These are phyloP conservation scores for Ophiostoma sp. DNA, from an alignment of 2,329 filamentous ascomycete genomes.

Conservation along the genomic window DNA sequence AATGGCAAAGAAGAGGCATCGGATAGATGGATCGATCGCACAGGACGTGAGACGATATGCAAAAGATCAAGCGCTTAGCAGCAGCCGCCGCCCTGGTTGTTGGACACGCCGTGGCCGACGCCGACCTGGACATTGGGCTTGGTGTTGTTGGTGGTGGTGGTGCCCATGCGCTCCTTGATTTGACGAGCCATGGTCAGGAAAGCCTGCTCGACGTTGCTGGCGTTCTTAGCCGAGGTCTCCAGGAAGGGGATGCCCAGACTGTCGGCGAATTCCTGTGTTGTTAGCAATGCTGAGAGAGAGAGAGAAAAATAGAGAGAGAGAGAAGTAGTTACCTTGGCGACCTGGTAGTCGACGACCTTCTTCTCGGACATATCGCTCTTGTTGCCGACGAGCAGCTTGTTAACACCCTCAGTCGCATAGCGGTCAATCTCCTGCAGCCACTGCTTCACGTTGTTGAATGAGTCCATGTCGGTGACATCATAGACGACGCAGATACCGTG, in stretches of 20 bases:
- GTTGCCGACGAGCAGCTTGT: slow-evolving; percentile 99
- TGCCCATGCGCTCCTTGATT: slow-evolving; percentile 99
- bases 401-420: slow-evolving; percentile 97
- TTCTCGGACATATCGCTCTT: slow-evolving; percentile 99
- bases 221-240: slow-evolving; percentile 99
- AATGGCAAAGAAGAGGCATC: too few relatives aligned
- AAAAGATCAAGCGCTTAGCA: slow-evolving; percentile 29
- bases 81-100: slow-evolving; percentile 35
- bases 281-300: too few relatives aligned
- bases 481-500: slow-evolving; percentile 99
- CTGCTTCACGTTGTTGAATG: slow-evolving; percentile 99
- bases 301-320: too few relatives aligned
- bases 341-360: slow-evolving; percentile 99
- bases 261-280: slow-evolving; percentile 74
- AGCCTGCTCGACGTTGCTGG: slow-evolving; percentile 98
- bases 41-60: neutral
- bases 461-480: slow-evolving; percentile 99
- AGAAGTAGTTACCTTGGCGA: slow-evolving; percentile 61
- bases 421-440: slow-evolving; percentile 99
- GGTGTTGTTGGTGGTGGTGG: slow-evolving; percentile 90
- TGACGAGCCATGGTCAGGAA: slow-evolving; percentile 99
- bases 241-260: slow-evolving; percentile 98
- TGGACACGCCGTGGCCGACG: slow-evolving; percentile 84
- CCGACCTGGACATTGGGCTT: slow-evolving; percentile 97
- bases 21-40: too few relatives aligned